Base-by-base conservation (phyloP, 257 asterid genomes). In the Nemophila menziesii region DNA sequence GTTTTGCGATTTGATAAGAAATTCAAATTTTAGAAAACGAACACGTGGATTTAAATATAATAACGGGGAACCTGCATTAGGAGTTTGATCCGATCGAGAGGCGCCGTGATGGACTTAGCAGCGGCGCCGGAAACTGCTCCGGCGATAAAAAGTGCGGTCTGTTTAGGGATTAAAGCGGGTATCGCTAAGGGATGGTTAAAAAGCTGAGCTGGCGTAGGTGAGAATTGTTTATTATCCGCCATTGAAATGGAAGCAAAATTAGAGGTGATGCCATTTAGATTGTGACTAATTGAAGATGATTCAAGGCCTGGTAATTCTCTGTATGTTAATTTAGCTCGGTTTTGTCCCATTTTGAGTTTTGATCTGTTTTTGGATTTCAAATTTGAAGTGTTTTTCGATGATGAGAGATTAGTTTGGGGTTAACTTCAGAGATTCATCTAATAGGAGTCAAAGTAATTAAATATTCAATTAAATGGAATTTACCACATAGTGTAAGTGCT, bases 41-140 rank as follows among this genome's bases (percentile, higher is more conserved):
- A 6, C 3, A n/a, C 9, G 20, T 5, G 9, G 16, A 8, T 21
- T 4, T 18, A 51, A 22, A 16, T 20, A 11, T 20, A 5, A 26
- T 26, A 50, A 7, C 5, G 18, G 17, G 4, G 26, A 0, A 84
- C 98, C 95, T 89, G 98, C 96, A 89, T 66, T 44, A 90, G 84
- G 36, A 90, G 80, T 78, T 90, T 90, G 55, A 85, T 62, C 27
- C 98, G 87, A 61, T 90, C 96, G 46, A 90, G 94, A 20, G 98
- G 98, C 9, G 94, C 98, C 5, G 92, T 90, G 47, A 90, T 75
- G 16, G 93, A 68, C 60, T 90, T 90, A 2, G 96, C 94, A 7
- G 93, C 78, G 34, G 93, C 85, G 23, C 98, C 94, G 51, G 95
- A 92, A 43, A 90, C 50, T 7, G 98, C 96, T 10, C 96, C 98